Conservation (phyloP, 768 basidiomycete species). For the Kondoa subrosea region DNA sequence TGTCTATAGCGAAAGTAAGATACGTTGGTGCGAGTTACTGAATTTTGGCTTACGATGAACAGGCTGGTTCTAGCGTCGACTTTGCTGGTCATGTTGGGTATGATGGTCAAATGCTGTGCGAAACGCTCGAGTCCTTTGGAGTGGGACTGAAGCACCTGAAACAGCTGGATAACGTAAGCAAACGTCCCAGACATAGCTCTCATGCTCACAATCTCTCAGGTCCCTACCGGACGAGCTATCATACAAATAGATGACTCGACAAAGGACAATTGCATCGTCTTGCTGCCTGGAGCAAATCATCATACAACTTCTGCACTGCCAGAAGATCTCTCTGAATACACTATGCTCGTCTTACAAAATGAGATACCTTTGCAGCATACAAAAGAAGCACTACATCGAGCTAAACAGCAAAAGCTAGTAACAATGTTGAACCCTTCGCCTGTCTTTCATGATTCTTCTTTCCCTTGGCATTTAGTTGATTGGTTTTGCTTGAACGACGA, state of each 20-base stretch:
- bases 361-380: conserved; percentile 34
- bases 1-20: conserved; percentile 30
- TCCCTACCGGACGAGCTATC: conserved; percentile 35
- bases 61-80: conserved; percentile 19
- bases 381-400: conserved; percentile 27
- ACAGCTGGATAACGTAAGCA: conserved; percentile 25
- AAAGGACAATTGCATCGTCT: conserved; percentile 36
- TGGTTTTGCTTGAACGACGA: conserved; percentile 37
- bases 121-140: conserved; percentile 19
- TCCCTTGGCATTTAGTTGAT: conserved; percentile 31
- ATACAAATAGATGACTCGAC: conserved; percentile 33
- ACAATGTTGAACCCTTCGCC: conserved; percentile 37
- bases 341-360: conserved; percentile 36
- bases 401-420: conserved; percentile 18
- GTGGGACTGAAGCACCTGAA: conserved; percentile 27
- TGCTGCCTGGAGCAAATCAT: conserved; percentile 24
- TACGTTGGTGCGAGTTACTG: neutral
- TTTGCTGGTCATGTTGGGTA: conserved; percentile 32
- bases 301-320: conserved; percentile 11
- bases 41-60: neutral
- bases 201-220: conserved; percentile 8
- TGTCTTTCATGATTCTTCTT: conserved; percentile 30
- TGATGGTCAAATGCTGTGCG: conserved; percentile 27
- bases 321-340: conserved; percentile 19
- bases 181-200: neutral